Conservation (phyloP, 176 grass and related monocot genomes). For the Stipa capillata region DNA sequence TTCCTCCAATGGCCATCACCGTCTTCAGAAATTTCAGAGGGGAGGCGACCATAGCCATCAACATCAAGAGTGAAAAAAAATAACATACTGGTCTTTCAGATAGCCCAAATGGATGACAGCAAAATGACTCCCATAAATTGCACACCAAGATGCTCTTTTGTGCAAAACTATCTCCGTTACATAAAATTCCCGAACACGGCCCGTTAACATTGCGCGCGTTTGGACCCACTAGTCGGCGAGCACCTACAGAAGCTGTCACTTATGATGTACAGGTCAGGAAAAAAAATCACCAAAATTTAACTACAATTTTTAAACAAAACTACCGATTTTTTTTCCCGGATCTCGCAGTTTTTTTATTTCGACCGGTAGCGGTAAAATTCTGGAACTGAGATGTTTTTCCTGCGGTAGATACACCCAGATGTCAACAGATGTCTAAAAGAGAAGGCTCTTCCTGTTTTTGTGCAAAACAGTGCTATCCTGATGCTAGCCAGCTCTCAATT, state of each 20-base stretch:
- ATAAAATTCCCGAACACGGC: background rate
- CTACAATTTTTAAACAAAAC: background rate
- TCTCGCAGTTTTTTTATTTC: background rate
- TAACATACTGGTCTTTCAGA: constrained; percentile 11
- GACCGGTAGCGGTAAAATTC: background rate
- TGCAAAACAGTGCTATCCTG: background rate
- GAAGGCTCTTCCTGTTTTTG: too few species aligned
- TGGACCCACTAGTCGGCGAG: background rate
- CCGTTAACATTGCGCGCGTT: background rate
- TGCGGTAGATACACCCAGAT: background rate
- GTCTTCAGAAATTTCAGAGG: background rate
- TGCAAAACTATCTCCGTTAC: background rate
- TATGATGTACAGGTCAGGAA: background rate
- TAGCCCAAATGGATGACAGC: background rate
- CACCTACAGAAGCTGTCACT: background rate
- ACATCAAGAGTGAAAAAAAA: background rate
- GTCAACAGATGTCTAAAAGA: background rate
- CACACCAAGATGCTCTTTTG: background rate
- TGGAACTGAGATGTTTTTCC: background rate
- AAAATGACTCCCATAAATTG: background rate
- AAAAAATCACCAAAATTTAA: background rate
- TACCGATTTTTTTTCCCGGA: too few species aligned
- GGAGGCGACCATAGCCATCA: background rate
- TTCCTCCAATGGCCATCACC: too few species aligned
- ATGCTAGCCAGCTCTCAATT: background rate